Percentiles rank a stretch among this genome's conserved stretches.
Evolutionary conservation across 371 early-diverging fungal species (phyloP).

Genomic region (Mortierella sp.): DNA sequence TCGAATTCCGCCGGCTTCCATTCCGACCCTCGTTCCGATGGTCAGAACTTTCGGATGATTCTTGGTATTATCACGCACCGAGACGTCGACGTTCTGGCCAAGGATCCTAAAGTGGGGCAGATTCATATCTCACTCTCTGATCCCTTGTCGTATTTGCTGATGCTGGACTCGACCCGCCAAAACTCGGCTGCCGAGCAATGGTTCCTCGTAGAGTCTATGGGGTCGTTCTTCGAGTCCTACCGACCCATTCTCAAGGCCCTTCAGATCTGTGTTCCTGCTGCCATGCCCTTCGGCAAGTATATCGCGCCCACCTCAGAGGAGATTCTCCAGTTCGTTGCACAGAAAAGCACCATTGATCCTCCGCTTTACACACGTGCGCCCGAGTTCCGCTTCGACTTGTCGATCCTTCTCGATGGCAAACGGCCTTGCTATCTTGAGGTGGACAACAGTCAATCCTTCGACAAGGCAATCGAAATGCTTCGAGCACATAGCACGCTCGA

Average conservation of each 20-base stretch:
- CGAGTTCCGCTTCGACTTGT: conserved; percentile 52
- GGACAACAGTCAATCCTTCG: conserved; percentile 8
- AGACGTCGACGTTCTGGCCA: conserved; percentile 37
- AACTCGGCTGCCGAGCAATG: conserved; percentile 14
- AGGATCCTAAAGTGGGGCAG: conserved; percentile 15
- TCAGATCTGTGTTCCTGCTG: conserved; percentile 45
- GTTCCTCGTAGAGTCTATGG: conserved; percentile 61
- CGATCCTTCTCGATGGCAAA: conserved; percentile 21
- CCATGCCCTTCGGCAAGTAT: conserved; percentile 58
- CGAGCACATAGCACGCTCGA: conserved; percentile 40
- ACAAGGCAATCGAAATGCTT: conserved; percentile 11
- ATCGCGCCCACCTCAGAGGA: conserved; percentile 51
- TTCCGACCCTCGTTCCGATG: background rate
- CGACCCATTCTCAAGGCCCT: conserved; percentile 61
- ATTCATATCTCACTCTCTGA: conserved; percentile 54
- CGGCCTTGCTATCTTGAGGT: conserved; percentile 22
- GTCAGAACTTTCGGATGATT: conserved; percentile 31
- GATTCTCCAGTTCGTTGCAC: background rate
- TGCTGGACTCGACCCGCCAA: conserved; percentile 13
- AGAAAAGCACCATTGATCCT: conserved; percentile 18
- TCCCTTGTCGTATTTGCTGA: conserved; percentile 25
- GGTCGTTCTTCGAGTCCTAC: conserved; percentile 62
- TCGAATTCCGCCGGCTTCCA: background rate
- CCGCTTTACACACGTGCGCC: conserved; percentile 60
- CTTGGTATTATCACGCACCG: conserved; percentile 60